A percentile compares a stretch with the other conserved stretches of the same genome.
These are phyloP conservation scores for Thielaviopsis euricoi DNA, from an alignment of 2,329 filamentous ascomycete species.

Conservation along the genomic window DNA sequence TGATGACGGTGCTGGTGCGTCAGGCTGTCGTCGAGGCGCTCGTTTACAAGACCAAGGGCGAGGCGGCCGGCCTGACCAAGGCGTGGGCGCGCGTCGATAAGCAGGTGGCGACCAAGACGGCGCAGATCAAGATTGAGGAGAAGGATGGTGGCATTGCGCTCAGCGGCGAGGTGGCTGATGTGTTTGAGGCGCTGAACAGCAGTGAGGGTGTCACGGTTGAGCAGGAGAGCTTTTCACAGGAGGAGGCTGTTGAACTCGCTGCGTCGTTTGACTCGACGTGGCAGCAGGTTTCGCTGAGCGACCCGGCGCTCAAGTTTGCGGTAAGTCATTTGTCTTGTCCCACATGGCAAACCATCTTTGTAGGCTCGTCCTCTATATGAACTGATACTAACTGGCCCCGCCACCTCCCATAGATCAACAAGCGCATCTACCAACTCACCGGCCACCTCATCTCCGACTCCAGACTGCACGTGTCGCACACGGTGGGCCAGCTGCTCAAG, in stretches of 20 bases:
- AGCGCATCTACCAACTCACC: constrained; percentile 68
- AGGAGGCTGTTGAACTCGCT: constrained; percentile 26
- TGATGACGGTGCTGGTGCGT: constrained; percentile 26
- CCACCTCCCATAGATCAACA: constrained; percentile 47
- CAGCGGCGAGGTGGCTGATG: constrained; percentile 20
- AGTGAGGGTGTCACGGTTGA: constrained; percentile 16
- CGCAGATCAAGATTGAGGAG: constrained; percentile 23
- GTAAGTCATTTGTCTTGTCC: constrained; percentile 32
- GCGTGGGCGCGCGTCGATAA: constrained; percentile 20
- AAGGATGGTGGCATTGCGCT: constrained; percentile 25
- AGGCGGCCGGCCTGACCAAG: constrained; percentile 17
- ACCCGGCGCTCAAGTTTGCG: constrained; percentile 51
- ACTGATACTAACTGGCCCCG: constrained; percentile 10
- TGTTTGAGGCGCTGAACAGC: constrained; percentile 20
- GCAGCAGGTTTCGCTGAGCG: constrained; percentile 38
- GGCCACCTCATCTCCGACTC: constrained; percentile 59
- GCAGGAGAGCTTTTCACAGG: constrained; percentile 14
- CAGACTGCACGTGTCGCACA: constrained; percentile 39
- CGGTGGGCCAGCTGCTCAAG: constrained; percentile 36
- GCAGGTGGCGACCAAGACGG: constrained; percentile 20
- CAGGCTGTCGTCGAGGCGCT: constrained; percentile 37
- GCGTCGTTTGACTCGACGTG: constrained; percentile 37
- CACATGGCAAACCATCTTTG: too few species aligned
- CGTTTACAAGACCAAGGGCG: constrained; percentile 20
- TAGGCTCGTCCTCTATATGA: not conserved